Conservation (phyloP, 768 basidiomycete species). For the Vararia minispora region DNA sequence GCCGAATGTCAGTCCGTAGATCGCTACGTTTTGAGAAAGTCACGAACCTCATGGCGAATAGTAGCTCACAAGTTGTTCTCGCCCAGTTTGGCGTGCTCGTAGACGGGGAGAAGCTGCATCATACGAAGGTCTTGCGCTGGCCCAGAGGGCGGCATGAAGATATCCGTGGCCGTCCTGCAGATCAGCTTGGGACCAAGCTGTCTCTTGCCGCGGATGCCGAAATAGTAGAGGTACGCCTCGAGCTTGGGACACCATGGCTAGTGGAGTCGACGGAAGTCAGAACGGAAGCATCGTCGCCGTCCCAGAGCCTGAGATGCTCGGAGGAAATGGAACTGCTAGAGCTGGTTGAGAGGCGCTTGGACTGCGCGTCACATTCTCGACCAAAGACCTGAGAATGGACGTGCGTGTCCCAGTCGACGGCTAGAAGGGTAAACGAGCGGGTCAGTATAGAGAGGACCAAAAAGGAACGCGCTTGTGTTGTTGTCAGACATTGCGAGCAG, state of each 20-base stretch:
- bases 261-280: conserved; percentile 6
- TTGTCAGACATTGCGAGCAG: too few relatives aligned
- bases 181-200: conserved; percentile 24
- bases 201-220: conserved; percentile 19
- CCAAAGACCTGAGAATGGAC: too few relatives aligned
- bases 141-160: conserved; percentile 21
- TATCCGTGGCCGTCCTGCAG: conserved; percentile 24
- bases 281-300: conserved; percentile 3
- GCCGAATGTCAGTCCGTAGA: conserved; percentile 10
- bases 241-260: conserved; percentile 16
- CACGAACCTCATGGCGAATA: conserved; percentile 17
- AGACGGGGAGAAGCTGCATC: conserved; percentile 22
- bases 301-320: not conserved
- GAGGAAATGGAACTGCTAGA: too few relatives aligned
- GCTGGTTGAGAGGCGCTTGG: too few relatives aligned
- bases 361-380: too few relatives aligned
- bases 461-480: too few relatives aligned
- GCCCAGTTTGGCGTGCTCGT: conserved; percentile 20
- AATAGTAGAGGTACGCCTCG: conserved; percentile 23
- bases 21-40: conserved; percentile 13
- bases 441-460: too few relatives aligned
- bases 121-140: conserved; percentile 19
- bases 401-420: too few relatives aligned
- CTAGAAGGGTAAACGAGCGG: too few relatives aligned
- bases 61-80: conserved; percentile 13